Evolutionary conservation across 164 flowering plant species (phyloP).

Genomic region (Tinospora cordifolia): DNA sequence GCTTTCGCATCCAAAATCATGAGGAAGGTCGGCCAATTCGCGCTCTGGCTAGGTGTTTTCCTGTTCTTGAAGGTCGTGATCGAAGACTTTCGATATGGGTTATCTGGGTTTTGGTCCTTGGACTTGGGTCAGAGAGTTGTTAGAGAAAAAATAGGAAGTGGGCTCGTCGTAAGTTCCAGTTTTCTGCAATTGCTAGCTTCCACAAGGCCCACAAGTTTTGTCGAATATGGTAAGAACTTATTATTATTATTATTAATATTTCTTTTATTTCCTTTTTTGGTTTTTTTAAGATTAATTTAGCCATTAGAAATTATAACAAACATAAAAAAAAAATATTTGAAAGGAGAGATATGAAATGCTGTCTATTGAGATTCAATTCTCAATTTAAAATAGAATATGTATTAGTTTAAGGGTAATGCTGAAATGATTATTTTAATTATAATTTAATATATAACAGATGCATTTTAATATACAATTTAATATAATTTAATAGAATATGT

Average conservation of each 20-base stretch:
- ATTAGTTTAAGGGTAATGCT: too few relatives aligned
- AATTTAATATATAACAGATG: too few relatives aligned
- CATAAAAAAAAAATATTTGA: too few relatives aligned
- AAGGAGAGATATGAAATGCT: too few relatives aligned
- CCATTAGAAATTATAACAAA: too few relatives aligned
- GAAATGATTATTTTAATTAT: too few relatives aligned
- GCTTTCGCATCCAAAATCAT: constrained; percentile 8
- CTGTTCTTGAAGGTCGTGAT: constrained; percentile 48
- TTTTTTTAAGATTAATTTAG: too few relatives aligned
- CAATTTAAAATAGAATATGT: too few relatives aligned
- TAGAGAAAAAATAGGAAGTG: constrained; percentile 73
- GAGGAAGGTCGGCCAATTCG: constrained; percentile 23
- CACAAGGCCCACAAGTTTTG: constrained; percentile 3
- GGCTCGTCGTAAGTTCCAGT: constrained; percentile 52
- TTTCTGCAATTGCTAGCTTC: constrained; percentile 39
- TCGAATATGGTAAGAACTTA: constrained; percentile 33
- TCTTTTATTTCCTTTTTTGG: too few relatives aligned
- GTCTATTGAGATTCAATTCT: too few relatives aligned
- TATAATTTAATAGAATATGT: too few relatives aligned
- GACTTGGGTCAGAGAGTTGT: constrained; percentile 53
- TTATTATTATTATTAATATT: background rate
- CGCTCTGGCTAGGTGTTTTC: constrained; percentile 37
- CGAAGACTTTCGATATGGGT: constrained; percentile 30
- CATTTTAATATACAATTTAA: too few relatives aligned
- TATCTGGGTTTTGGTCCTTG: constrained; percentile 49